Conservation (phyloP, 306 rosid genomes). For the Calophaca sinica region DNA sequence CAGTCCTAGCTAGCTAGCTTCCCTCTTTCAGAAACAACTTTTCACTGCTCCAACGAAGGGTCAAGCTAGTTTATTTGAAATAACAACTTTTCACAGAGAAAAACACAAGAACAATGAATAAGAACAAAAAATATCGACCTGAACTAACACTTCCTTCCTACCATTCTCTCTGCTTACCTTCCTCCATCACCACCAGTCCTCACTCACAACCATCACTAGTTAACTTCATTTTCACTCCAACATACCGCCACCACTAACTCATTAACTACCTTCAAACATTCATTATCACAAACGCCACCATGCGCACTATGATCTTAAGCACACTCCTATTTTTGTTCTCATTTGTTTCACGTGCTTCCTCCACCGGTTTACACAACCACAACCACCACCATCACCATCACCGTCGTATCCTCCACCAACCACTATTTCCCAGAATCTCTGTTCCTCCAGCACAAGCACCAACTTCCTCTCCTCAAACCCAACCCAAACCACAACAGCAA, state of each 20-base stretch:
- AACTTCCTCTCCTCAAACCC: constrained; percentile 50
- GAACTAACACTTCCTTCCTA: background rate
- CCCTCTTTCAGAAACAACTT: background rate
- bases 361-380: background rate
- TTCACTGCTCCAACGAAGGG: constrained; percentile 7
- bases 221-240: background rate
- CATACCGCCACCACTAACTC: too few relatives aligned
- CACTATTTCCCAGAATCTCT: constrained; percentile 56
- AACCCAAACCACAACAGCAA: constrained; percentile 53
- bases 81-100: too few relatives aligned
- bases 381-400: constrained; percentile 52
- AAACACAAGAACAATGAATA: background rate
- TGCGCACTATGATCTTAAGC: constrained; percentile 3
- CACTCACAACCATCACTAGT: background rate
- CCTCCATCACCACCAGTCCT: background rate
- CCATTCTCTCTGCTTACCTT: background rate
- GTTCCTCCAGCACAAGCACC: constrained; percentile 61
- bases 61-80: too few relatives aligned
- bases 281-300: constrained; percentile 4
- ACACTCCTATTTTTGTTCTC: background rate
- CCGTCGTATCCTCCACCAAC: constrained; percentile 82
- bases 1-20: background rate
- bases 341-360: background rate
- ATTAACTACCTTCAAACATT: background rate
- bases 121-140: background rate